A percentile compares a stretch with the other conserved stretches of the same genome.
Conservation (phyloP, 2,329 filamentous ascomycete genomes). For the Penicillium hordei region DNA sequence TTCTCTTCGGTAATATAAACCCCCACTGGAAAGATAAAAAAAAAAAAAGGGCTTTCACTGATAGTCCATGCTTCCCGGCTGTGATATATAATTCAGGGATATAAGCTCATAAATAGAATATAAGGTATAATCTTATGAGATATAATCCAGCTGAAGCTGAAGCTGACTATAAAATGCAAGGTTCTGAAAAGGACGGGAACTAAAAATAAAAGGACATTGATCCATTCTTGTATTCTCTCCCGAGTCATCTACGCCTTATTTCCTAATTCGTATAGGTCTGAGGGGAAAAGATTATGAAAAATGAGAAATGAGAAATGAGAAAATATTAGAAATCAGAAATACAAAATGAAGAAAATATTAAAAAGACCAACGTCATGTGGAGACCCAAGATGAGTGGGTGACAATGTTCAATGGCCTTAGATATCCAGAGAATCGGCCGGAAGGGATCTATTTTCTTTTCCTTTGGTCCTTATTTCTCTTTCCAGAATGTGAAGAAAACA, state of each 20-base stretch:
- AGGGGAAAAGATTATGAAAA: not conserved
- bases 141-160: not conserved
- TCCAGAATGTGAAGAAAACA: not conserved
- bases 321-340: not conserved
- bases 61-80: not conserved
- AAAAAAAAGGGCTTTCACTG: not conserved
- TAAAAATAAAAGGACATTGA: not conserved
- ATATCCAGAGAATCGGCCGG: not conserved
- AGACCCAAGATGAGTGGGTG: not conserved
- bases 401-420: not conserved
- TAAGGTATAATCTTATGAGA: not conserved
- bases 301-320: not conserved
- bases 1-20: not conserved
- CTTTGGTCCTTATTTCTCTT: not conserved
- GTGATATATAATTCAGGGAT: not conserved
- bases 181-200: not conserved
- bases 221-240: not conserved
- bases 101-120: not conserved
- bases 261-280: not conserved
- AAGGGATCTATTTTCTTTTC: not conserved
- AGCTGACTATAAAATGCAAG: not conserved
- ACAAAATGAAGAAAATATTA: not conserved
- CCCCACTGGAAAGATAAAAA: not conserved
- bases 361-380: conserved; percentile 1
- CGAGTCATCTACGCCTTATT: not conserved